A percentile compares a stretch with the other conserved stretches of the same genome.
phyloP scores from a whole-genome alignment of 768 basidiomycete species.

The Boletus speciosus region DNA sequence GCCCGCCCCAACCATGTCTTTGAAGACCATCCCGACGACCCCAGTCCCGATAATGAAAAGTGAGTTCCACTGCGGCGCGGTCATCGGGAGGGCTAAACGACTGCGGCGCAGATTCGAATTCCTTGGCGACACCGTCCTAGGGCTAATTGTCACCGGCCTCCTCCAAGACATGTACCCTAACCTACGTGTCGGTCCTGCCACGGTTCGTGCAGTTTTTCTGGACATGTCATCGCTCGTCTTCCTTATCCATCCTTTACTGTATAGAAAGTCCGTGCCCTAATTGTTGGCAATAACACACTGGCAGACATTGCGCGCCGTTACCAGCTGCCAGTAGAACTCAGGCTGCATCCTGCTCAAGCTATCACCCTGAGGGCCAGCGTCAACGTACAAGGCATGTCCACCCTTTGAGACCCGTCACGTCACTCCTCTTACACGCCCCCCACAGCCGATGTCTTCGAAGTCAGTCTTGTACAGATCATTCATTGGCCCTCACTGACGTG shows the following conservation, averaged over 20 bases:
- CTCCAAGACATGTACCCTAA: conserved; percentile 63
- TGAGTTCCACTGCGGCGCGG: conserved; percentile 28
- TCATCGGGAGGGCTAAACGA: background rate
- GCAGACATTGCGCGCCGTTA: conserved; percentile 70
- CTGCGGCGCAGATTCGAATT: conserved; percentile 57
- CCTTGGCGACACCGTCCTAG: conserved; percentile 71
- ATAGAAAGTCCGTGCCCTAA: conserved; percentile 75
- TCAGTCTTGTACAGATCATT: conserved; percentile 26
- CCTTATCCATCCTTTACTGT: background rate
- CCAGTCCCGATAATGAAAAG: conserved; percentile 82
- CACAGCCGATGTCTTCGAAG: conserved; percentile 78
- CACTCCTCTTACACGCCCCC: conserved; percentile 1
- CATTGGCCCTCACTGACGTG: background rate
- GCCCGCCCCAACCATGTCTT: conserved; percentile 73
- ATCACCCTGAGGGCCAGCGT: conserved; percentile 65
- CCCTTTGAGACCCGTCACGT: conserved; percentile 1
- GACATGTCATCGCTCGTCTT: too few relatives aligned
- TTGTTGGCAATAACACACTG: conserved; percentile 72
- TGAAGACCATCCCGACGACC: conserved; percentile 69
- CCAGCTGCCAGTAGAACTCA: conserved; percentile 56
- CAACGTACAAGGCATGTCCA: conserved; percentile 63
- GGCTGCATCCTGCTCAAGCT: conserved; percentile 68
- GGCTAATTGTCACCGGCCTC: conserved; percentile 61
- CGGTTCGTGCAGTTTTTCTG: conserved; percentile 32
- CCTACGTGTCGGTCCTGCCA: conserved; percentile 73